Conservation (phyloP, 305 asterid genomes). For the Petunia hybrid region DNA sequence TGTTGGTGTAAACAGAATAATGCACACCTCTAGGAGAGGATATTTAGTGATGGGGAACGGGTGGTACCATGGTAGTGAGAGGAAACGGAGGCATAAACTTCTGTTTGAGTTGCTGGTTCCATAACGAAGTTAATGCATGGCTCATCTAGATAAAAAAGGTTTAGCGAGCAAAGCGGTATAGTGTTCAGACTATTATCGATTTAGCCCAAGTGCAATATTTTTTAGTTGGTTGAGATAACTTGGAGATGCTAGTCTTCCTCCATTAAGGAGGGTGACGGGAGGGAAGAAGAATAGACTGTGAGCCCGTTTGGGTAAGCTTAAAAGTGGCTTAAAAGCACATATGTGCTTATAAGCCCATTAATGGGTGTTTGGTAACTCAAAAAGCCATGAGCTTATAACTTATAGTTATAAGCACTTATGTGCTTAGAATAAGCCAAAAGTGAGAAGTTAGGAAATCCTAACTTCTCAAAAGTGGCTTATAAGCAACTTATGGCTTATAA, state of each 20-base stretch:
- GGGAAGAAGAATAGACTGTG: not conserved
- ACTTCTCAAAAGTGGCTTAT: no score
- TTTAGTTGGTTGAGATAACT: not conserved
- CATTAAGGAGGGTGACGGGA: not conserved
- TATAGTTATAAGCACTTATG: no score
- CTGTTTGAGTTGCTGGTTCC: not conserved
- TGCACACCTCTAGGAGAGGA: not conserved
- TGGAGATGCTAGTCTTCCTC: not conserved
- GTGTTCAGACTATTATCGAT: not conserved
- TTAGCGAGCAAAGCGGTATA: not conserved
- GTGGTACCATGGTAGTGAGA: not conserved
- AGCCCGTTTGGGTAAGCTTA: no score
- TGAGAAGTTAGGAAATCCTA: no score
- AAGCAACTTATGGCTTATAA: no score
- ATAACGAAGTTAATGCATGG: not conserved
- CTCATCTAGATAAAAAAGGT: not conserved
- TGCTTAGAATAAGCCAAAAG: no score
- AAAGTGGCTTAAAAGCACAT: no score
- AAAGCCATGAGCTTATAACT: no score
- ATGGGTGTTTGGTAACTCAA: no score
- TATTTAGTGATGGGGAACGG: not conserved
- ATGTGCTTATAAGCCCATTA: no score
- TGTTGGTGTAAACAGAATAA: not conserved
- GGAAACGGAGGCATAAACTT: not conserved
- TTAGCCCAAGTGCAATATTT: not conserved